Percentiles rank a stretch among this genome's conserved stretches.
Evolutionary conservation across 805 yeast species (phyloP).

Genomic region (Starmerella apis): DNA sequence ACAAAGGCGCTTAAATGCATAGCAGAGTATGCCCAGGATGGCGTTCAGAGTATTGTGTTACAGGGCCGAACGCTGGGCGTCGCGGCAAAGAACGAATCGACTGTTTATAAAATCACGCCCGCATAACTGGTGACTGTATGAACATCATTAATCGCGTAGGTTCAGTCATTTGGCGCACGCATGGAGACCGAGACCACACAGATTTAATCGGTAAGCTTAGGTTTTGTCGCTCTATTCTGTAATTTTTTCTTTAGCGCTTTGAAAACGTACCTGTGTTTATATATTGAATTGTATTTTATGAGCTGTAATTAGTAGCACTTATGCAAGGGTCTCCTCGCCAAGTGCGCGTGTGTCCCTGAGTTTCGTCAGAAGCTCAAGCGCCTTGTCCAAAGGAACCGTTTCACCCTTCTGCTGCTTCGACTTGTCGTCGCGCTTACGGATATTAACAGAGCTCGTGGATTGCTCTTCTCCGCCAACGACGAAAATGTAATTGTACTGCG

Average conservation of each 20-base stretch:
- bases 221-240: too few species aligned
- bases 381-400: conserved; percentile 60
- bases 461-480: conserved; percentile 95
- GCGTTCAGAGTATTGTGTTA: conserved; percentile 7
- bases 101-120: background rate
- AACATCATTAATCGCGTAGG: too few species aligned
- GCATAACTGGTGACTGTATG: too few species aligned
- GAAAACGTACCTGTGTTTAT: too few species aligned
- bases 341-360: conserved; percentile 66
- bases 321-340: conserved; percentile 16
- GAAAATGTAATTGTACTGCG: conserved; percentile 89
- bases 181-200: too few species aligned
- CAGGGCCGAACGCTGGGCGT: conserved; percentile 6
- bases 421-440: conserved; percentile 91
- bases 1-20: background rate
- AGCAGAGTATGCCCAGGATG: background rate
- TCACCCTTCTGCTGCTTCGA: conserved; percentile 86
- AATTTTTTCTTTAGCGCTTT: too few species aligned
- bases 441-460: conserved; percentile 68
- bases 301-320: background rate
- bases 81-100: background rate
- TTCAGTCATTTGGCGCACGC: too few species aligned
- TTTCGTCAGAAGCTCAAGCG: conserved; percentile 53
- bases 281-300: background rate
- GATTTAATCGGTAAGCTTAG: too few species aligned